Evolutionary conservation across 1,284 basidiomycete species (phyloP).

Genomic region (Ceratobasidium theobromae): DNA sequence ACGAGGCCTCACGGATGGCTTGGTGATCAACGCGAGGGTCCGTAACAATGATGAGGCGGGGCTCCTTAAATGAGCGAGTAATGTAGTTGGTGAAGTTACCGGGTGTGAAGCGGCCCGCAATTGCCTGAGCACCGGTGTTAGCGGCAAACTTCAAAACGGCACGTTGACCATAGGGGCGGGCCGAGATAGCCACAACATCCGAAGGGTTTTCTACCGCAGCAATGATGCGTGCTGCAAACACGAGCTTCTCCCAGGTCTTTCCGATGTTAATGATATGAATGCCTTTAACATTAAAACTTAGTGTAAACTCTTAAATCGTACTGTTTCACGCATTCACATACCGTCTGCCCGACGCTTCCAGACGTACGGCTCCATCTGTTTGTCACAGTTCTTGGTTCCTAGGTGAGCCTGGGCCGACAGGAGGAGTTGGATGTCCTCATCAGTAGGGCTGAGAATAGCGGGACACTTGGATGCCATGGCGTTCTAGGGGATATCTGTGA

Average conservation of each 20-base stretch:
- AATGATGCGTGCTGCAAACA: conserved; percentile 91
- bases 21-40: conserved; percentile 99
- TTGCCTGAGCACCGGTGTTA: conserved; percentile 97
- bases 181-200: conserved; percentile 97
- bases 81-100: conserved; percentile 99
- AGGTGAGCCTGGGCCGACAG: conserved; percentile 96
- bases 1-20: conserved; percentile 98
- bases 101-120: conserved; percentile 98
- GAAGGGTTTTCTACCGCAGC: conserved; percentile 96
- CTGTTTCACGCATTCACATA: conserved; percentile 46
- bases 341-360: conserved; percentile 96
- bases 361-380: conserved; percentile 97
- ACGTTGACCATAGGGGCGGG: conserved; percentile 98
- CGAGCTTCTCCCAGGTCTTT: conserved; percentile 99
- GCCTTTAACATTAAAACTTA: conserved; percentile 51
- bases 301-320: background rate
- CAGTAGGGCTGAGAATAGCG: conserved; percentile 87
- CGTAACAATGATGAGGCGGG: conserved; percentile 95
- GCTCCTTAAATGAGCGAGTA: conserved; percentile 99
- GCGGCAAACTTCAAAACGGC: conserved; percentile 98
- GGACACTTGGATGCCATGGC: conserved; percentile 83
- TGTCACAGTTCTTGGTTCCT: conserved; percentile 98
- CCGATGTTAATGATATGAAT: conserved; percentile 98
- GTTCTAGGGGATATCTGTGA: conserved; percentile 3
- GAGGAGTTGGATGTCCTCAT: conserved; percentile 96